A percentile compares a stretch with the other conserved stretches of the same genome.
These are phyloP conservation scores for Notholithocarpus densiflorus DNA, from an alignment of 306 rosid genomes.

Conservation along the genomic window DNA sequence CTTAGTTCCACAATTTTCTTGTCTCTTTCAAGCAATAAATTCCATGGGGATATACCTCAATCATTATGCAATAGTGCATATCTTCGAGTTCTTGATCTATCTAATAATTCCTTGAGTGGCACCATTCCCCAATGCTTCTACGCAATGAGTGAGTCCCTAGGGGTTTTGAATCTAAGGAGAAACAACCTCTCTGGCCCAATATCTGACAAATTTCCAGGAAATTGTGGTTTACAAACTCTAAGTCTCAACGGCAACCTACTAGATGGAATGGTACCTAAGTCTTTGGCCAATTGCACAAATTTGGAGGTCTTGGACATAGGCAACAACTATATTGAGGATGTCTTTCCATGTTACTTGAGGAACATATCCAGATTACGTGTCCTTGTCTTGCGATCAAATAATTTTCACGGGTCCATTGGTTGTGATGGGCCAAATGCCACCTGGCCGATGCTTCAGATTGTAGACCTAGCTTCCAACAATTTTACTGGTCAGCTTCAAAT, in stretches of 20 bases:
- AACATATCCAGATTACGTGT: conserved; percentile 13
- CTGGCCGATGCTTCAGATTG: conserved; percentile 36
- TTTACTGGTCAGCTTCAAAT: conserved; percentile 33
- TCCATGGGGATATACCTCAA: conserved; percentile 19
- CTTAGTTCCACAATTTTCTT: rapidly evolving
- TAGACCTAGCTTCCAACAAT: conserved; percentile 34
- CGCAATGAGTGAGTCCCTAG: background rate
- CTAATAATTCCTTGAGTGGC: conserved; percentile 14
- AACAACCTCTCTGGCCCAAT: conserved; percentile 18
- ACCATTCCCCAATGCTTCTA: conserved; percentile 31
- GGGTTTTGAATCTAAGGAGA: conserved; percentile 17
- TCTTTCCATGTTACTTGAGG: conserved; percentile 25
- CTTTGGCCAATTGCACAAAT: conserved; percentile 17
- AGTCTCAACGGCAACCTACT: conserved; percentile 23
- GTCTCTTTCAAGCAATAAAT: background rate
- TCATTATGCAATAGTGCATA: conserved; percentile 21
- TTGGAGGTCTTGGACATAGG: conserved; percentile 44
- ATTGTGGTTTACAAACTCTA: conserved; percentile 29
- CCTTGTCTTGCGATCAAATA: conserved; percentile 33
- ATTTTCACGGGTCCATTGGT: background rate
- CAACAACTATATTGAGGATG: conserved; percentile 15
- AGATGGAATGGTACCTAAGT: conserved; percentile 30
- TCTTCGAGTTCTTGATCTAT: conserved; percentile 37
- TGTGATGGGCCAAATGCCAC: background rate
- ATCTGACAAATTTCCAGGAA: conserved; percentile 5